Conservation (phyloP, 176 grass and related monocot genomes). For the Oropetium thomaeum region DNA sequence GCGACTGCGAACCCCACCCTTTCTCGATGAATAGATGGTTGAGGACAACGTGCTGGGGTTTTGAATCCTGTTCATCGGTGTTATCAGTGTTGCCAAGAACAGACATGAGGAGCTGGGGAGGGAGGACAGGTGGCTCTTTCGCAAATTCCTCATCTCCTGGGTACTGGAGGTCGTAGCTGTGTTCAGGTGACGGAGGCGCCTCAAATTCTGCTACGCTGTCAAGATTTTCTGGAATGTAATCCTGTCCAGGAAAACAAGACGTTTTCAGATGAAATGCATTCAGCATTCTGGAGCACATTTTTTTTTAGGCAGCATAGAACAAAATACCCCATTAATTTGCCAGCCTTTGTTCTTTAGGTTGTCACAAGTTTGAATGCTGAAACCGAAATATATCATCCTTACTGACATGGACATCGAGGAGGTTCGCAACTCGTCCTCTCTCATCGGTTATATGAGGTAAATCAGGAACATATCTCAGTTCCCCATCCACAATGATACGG, state of each 20-base stretch:
- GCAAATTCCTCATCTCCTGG: constrained; percentile 65
- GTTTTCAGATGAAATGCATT: constrained; percentile 27
- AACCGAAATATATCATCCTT: constrained; percentile 25
- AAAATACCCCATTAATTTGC: constrained; percentile 24
- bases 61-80: constrained; percentile 21
- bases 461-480: constrained; percentile 57
- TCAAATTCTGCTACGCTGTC: constrained; percentile 76
- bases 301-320: background rate
- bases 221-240: constrained; percentile 72
- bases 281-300: background rate
- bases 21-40: constrained; percentile 93
- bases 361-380: constrained; percentile 15
- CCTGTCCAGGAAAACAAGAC: constrained; percentile 41
- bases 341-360: background rate
- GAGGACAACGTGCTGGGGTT: constrained; percentile 70
- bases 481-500: constrained; percentile 66
- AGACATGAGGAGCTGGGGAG: constrained; percentile 57
- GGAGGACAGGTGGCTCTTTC: constrained; percentile 75
- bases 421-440: constrained; percentile 54
- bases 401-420: constrained; percentile 94
- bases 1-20: constrained; percentile 70
- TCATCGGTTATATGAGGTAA: constrained; percentile 58
- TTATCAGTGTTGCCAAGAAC: constrained; percentile 38
- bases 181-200: constrained; percentile 63
- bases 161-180: constrained; percentile 57